Conservation (phyloP, 2,329 filamentous ascomycete species). For the Didymella segeticola region DNA sequence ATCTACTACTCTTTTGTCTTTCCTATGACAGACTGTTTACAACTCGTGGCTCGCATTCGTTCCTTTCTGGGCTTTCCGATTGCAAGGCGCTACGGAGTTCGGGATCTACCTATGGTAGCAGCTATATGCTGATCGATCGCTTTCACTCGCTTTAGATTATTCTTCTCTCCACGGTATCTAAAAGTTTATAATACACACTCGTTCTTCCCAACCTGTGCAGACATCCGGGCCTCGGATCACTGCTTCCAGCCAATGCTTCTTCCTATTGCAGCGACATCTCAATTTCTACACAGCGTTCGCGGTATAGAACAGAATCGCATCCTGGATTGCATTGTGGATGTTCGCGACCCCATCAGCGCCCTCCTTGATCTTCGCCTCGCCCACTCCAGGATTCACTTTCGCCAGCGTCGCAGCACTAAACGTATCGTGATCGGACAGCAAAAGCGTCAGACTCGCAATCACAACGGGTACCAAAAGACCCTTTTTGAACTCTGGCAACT, state of each 20-base stretch:
- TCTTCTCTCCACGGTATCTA: not conserved
- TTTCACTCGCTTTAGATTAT: not conserved
- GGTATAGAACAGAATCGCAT: slow-evolving; percentile 20
- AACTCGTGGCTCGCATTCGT: not conserved
- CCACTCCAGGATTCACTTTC: slow-evolving; percentile 15
- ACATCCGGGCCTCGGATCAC: not conserved
- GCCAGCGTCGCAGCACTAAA: slow-evolving; percentile 23
- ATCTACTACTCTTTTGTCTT: not conserved
- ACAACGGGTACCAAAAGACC: slow-evolving; percentile 12
- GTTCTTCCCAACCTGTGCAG: not conserved
- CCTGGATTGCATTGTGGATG: slow-evolving; percentile 26
- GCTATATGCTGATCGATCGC: slow-evolving; percentile 6
- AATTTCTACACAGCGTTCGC: slow-evolving; percentile 1
- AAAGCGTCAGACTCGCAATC: slow-evolving; percentile 22
- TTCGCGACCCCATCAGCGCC: slow-evolving; percentile 21
- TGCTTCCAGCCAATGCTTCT: not conserved
- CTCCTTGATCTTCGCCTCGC: slow-evolving; percentile 16
- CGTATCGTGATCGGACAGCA: slow-evolving; percentile 27
- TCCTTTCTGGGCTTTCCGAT: not conserved
- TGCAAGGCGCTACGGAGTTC: not conserved
- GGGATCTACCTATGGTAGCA: slow-evolving; percentile 16
- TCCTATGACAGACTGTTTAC: not conserved
- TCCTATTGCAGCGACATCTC: too few species aligned
- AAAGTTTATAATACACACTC: slow-evolving; percentile 4
- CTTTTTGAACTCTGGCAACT: slow-evolving; percentile 20